A percentile compares a stretch with the other conserved stretches of the same genome.
Evolutionary conservation across 257 asterid genomes (phyloP).

Genomic region (Eustoma russellianum): DNA sequence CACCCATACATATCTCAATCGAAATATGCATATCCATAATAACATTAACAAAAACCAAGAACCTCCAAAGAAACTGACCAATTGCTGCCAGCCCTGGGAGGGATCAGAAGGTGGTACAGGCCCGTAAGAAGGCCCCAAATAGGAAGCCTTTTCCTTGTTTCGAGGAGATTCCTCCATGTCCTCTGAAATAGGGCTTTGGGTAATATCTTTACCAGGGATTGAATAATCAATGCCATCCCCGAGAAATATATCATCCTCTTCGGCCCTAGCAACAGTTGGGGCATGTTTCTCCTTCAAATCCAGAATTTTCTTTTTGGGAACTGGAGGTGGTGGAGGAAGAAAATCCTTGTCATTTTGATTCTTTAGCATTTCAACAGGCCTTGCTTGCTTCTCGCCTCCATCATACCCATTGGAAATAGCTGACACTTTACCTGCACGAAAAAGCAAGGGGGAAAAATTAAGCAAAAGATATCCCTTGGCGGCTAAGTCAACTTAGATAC

Average conservation of each 20-base stretch:
- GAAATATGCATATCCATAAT: background rate
- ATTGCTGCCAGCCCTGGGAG: slow-evolving; percentile 75
- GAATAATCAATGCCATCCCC: slow-evolving; percentile 89
- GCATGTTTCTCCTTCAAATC: slow-evolving; percentile 50
- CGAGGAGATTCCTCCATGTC: slow-evolving; percentile 99
- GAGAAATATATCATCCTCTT: slow-evolving; percentile 86
- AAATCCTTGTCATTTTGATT: slow-evolving; percentile 40
- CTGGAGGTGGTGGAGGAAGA: slow-evolving; percentile 83
- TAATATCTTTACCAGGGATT: slow-evolving; percentile 77
- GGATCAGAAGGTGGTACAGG: slow-evolving; percentile 89
- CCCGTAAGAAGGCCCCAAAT: slow-evolving; percentile 87
- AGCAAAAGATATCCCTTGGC: too few species aligned
- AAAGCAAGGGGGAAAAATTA: too few species aligned
- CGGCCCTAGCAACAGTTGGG: slow-evolving; percentile 43
- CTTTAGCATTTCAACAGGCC: slow-evolving; percentile 35
- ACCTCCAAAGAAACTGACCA: slow-evolving; percentile 34
- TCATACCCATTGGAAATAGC: slow-evolving; percentile 45
- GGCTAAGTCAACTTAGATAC: too few species aligned
- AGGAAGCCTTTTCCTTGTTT: slow-evolving; percentile 59
- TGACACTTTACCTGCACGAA: slow-evolving; percentile 37
- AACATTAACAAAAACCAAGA: slow-evolving; percentile 1
- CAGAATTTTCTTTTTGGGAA: slow-evolving; percentile 38
- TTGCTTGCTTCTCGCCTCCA: slow-evolving; percentile 45
- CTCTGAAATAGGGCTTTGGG: slow-evolving; percentile 91
- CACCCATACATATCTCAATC: background rate